Conservation (phyloP, 2,329 filamentous ascomycete species). For the Arthrobotrys conoides region DNA sequence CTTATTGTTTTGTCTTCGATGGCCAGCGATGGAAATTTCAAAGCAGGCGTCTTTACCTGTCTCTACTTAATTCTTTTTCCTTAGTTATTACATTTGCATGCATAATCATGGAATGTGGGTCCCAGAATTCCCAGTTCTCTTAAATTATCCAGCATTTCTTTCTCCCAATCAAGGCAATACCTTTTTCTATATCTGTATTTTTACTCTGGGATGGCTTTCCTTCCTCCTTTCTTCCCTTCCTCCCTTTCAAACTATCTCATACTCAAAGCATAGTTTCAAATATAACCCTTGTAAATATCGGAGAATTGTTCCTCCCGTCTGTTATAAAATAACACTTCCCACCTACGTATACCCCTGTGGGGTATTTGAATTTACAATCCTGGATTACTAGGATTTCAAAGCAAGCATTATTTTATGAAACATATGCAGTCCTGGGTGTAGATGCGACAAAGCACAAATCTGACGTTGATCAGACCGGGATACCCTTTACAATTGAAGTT, state of each 20-base stretch:
- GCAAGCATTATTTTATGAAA: conserved; percentile 16
- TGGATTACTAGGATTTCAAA: background rate
- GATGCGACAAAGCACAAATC: background rate
- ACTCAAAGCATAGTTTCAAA: background rate
- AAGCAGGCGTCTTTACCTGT: conserved; percentile 1
- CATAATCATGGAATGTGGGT: background rate
- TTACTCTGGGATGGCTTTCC: background rate
- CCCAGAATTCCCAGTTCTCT: background rate
- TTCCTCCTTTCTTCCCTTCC: too few relatives aligned
- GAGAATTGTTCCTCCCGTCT: conserved; percentile 19
- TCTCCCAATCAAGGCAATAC: background rate
- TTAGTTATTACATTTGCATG: background rate
- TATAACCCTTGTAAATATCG: conserved; percentile 3
- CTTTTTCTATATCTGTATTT: background rate
- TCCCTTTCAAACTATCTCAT: background rate
- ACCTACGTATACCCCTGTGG: background rate
- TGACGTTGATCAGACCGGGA: background rate
- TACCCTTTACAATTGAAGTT: background rate
- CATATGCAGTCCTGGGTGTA: background rate
- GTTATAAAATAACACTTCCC: background rate
- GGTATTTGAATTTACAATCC: conserved; percentile 15
- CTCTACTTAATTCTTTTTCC: background rate
- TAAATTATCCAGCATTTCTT: background rate
- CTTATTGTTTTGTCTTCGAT: background rate
- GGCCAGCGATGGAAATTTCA: conserved; percentile 20